Percentiles rank a stretch among this genome's conserved stretches.
Evolutionary conservation across 306 rosid genomes (phyloP).

Genomic region (Quercus gilva): DNA sequence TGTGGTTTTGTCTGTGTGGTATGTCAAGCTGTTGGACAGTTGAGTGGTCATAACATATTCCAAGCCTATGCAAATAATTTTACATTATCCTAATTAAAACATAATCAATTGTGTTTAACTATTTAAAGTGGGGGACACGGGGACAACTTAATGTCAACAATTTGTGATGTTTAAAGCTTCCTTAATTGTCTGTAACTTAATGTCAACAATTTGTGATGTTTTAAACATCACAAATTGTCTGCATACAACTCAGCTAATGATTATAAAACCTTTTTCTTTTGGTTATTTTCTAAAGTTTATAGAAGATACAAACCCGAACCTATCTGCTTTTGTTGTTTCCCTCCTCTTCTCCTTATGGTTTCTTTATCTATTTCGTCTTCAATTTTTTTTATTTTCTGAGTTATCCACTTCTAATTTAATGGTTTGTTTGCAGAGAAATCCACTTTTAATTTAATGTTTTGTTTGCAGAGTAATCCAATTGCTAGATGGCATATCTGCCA

Average conservation of each 20-base stretch:
- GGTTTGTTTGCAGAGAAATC: too few species aligned
- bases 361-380: not conserved
- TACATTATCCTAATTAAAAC: not conserved
- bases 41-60: not conserved
- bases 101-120: not conserved
- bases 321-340: not conserved
- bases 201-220: too few species aligned
- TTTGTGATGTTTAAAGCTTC: too few species aligned
- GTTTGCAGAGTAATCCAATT: constrained; percentile 82
- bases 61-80: not conserved
- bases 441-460: not conserved
- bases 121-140: not conserved
- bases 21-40: not conserved
- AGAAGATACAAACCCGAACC: not conserved
- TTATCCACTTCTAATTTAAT: not conserved
- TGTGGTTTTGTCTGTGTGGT: not conserved
- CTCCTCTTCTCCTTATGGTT: not conserved
- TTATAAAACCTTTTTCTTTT: not conserved
- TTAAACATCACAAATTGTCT: too few species aligned
- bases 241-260: not conserved
- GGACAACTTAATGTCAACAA: too few species aligned
- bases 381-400: not conserved
- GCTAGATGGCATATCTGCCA: constrained; percentile 99
- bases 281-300: not conserved
- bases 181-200: too few species aligned